Evolutionary conservation across 2,329 filamentous ascomycete species (phyloP), one percentile per base, ranked within the genome.

Genomic region (Phyllosticta citrichinensis): DNA sequence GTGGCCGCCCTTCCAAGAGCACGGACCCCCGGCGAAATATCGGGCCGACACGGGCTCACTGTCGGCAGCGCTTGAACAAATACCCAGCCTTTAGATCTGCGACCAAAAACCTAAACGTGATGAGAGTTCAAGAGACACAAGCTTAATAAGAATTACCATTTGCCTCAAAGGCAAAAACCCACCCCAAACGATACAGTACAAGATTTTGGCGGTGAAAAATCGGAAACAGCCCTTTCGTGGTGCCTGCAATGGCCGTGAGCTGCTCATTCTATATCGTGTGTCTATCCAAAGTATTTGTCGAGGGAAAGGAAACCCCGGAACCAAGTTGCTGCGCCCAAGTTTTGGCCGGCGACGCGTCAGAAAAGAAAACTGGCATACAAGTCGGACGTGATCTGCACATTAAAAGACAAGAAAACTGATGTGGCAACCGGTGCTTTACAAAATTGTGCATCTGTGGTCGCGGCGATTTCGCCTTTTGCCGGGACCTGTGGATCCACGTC

Each of bases 241-340:
- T 30, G 4, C 27, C 27, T 30, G 27, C 27, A 8, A 30, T 54
- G 57, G 59, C 59, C 59, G 55, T 61, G 47, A 57, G 59, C 59
- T 61, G 59, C 55, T 61, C 59, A 51, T 61, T 61, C 59, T 61
- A 61, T 61, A 33, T 61, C 59, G 59, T 61, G 40, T 54, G 59
- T 61, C 59, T 61, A 61, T 61, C 58, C 52, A 56, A 52, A 51
- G 53, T 60, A 54, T 53, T 40, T 54, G 58, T 27, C 22, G 33
- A 25, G 53, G 52, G 20, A 24, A 24, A 60, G 51, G 52, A 33
- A 52, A 51, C 27, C 52, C 55, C 55, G 54, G 35, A 40, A 30
- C 57, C 57, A 3, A 47, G 52, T 51, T 60, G 53, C 53, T 54
- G 58, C 53, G 58, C 40, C 53, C 58, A 52, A 56, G 53, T 40